These are phyloP conservation scores for Rhodamnia argentea DNA, from an alignment of 345 rosid species.

Conservation along the genomic window DNA sequence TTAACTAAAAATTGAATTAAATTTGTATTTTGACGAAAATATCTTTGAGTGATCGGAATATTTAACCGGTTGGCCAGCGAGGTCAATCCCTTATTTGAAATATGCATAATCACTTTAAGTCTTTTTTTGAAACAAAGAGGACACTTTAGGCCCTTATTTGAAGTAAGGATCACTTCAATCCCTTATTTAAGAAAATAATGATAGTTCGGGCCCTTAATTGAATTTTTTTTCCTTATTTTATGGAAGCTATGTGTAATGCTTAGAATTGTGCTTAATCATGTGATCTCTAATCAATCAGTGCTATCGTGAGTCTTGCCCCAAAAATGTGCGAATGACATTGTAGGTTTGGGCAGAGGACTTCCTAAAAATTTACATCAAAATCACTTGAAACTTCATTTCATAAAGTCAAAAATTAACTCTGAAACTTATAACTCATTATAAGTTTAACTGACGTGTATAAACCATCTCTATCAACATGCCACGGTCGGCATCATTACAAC, in stretches of 20 bases:
- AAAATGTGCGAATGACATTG: neutral
- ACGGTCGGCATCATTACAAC: accelerated
- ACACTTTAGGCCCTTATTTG: too few species aligned
- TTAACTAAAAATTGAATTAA: too few species aligned
- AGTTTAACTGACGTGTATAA: neutral
- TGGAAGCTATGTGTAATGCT: neutral
- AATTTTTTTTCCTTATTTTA: neutral
- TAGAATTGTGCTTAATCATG: neutral
- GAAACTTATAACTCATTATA: neutral
- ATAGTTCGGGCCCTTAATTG: too few species aligned
- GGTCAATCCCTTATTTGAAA: too few species aligned
- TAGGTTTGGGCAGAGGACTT: neutral
- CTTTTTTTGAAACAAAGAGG: too few species aligned
- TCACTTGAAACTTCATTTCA: neutral
- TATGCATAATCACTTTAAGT: too few species aligned
- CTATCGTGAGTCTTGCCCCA: neutral
- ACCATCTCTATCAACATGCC: neutral
- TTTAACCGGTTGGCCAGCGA: too few species aligned
- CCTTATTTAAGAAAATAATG: too few species aligned
- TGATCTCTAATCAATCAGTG: neutral
- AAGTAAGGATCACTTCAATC: too few species aligned
- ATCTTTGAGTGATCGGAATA: too few species aligned
- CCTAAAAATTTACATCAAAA: neutral
- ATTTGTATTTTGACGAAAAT: too few species aligned
- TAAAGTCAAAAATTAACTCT: neutral